Conservation (phyloP, 805 yeast genomes). For the Metschnikowia colocasiae region DNA sequence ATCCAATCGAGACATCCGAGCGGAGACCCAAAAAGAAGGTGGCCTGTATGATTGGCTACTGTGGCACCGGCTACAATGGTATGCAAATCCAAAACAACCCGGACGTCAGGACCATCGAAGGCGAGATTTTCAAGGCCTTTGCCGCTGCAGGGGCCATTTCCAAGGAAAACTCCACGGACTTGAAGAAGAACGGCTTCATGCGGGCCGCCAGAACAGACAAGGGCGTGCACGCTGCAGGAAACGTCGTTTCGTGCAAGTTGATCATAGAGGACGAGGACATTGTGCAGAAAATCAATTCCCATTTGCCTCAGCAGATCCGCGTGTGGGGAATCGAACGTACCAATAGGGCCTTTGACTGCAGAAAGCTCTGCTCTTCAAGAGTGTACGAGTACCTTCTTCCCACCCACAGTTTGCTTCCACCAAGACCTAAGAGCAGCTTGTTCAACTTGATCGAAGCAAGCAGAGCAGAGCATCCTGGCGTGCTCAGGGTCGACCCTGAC, state of each 20-base stretch:
- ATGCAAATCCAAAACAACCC: conserved; percentile 83
- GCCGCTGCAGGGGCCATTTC: conserved; percentile 86
- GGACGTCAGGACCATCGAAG: conserved; percentile 84
- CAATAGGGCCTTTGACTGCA: conserved; percentile 88
- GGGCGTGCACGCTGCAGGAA: conserved; percentile 98
- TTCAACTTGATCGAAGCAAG: conserved; percentile 56
- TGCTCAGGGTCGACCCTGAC: conserved; percentile 60
- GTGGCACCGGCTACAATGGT: conserved; percentile 96
- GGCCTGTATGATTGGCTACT: conserved; percentile 87
- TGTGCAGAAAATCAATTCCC: conserved; percentile 64
- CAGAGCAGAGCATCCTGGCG: conserved; percentile 53
- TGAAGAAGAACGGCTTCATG: conserved; percentile 84
- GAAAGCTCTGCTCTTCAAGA: conserved; percentile 94
- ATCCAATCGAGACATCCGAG: conserved; percentile 52
- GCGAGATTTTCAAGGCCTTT: conserved; percentile 79
- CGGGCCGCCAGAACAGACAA: conserved; percentile 88
- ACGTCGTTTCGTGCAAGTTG: conserved; percentile 78
- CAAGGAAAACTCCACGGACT: conserved; percentile 79
- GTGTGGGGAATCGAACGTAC: conserved; percentile 91
- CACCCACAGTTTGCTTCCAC: conserved; percentile 84
- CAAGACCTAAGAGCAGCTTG: conserved; percentile 72
- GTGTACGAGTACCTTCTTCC: conserved; percentile 93
- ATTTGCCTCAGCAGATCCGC: conserved; percentile 80
- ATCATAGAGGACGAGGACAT: conserved; percentile 79
- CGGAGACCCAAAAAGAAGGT: conserved; percentile 85